phyloP scores from a whole-genome alignment of 805 yeast species.

The Pichia paraexigua region DNA sequence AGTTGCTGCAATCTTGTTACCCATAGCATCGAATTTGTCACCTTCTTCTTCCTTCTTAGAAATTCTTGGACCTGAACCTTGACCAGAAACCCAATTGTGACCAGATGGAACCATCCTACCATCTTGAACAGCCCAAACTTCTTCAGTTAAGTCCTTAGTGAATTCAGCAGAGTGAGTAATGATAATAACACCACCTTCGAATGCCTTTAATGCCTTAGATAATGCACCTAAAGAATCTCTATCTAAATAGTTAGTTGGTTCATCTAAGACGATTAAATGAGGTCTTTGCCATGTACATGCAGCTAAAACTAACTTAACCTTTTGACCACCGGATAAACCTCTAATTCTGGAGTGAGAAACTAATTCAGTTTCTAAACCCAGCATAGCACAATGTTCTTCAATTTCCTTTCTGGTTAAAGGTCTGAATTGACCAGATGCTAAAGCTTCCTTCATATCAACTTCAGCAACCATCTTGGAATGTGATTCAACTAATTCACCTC shows the following conservation, averaged over 20 bases:
- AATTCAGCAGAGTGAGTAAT: slow-evolving; percentile 99
- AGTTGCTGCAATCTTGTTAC: slow-evolving; percentile 96
- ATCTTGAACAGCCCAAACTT: slow-evolving; percentile 98
- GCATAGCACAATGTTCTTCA: slow-evolving; percentile 96
- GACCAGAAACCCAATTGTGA: slow-evolving; percentile 99
- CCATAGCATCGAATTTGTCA: slow-evolving; percentile 99
- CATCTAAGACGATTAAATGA: slow-evolving; percentile 97
- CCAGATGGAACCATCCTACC: slow-evolving; percentile 99
- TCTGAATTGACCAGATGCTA: slow-evolving; percentile 99
- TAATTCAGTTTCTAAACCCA: slow-evolving; percentile 98
- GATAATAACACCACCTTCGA: slow-evolving; percentile 99
- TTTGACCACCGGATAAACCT: slow-evolving; percentile 99
- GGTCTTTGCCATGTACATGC: slow-evolving; percentile 99
- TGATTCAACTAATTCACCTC: slow-evolving; percentile 95
- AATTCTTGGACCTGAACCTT: slow-evolving; percentile 99
- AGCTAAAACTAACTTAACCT: slow-evolving; percentile 98
- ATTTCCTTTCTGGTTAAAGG: slow-evolving; percentile 99
- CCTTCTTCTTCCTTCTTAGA: slow-evolving; percentile 93
- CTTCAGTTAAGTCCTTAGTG: slow-evolving; percentile 98
- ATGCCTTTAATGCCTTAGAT: slow-evolving; percentile 96
- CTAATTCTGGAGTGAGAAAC: slow-evolving; percentile 99
- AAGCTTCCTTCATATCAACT: slow-evolving; percentile 99
- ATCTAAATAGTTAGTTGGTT: slow-evolving; percentile 99
- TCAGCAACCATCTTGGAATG: slow-evolving; percentile 99
- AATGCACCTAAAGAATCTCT: slow-evolving; percentile 99